These are phyloP conservation scores for Penicillium thymicola DNA, from an alignment of 2,329 filamentous ascomycete genomes.

Conservation along the genomic window DNA sequence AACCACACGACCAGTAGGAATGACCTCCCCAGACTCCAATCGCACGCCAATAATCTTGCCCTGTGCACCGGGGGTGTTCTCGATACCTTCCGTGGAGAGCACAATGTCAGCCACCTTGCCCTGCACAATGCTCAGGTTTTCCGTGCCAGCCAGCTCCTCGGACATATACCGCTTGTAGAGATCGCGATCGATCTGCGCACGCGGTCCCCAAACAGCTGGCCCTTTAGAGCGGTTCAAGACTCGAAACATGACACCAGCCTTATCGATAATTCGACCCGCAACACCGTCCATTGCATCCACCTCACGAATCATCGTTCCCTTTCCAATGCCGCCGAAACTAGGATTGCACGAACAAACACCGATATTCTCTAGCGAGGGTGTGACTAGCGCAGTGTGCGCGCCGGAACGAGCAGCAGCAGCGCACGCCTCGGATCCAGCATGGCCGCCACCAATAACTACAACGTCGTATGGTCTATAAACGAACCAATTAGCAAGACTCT, in stretches of 20 bases:
- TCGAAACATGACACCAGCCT: slow-evolving; percentile 90
- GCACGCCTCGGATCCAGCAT: slow-evolving; percentile 91
- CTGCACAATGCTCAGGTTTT: slow-evolving; percentile 74
- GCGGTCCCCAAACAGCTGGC: slow-evolving; percentile 92
- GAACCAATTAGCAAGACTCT: slow-evolving; percentile 3
- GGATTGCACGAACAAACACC: slow-evolving; percentile 97
- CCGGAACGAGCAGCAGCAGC: slow-evolving; percentile 85
- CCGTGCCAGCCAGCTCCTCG: slow-evolving; percentile 74
- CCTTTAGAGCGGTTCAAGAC: slow-evolving; percentile 86
- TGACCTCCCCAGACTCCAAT: slow-evolving; percentile 80
- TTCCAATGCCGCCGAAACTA: slow-evolving; percentile 96
- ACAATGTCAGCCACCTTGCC: slow-evolving; percentile 93
- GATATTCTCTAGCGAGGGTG: slow-evolving; percentile 81
- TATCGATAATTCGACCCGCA: slow-evolving; percentile 83
- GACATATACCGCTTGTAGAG: slow-evolving; percentile 90
- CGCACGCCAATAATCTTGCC: slow-evolving; percentile 80
- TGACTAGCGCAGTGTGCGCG: slow-evolving; percentile 84
- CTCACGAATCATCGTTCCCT: slow-evolving; percentile 92
- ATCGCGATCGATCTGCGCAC: slow-evolving; percentile 89
- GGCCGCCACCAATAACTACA: slow-evolving; percentile 90
- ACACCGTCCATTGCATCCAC: slow-evolving; percentile 93
- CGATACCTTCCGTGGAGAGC: slow-evolving; percentile 54
- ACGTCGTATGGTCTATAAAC: slow-evolving; percentile 72
- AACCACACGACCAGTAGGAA: slow-evolving; percentile 76
- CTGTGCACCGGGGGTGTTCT: slow-evolving; percentile 51